Percentiles rank a stretch among this genome's conserved stretches.
Evolutionary conservation across 2,329 filamentous ascomycete genomes (phyloP).

Genomic region (Hymenotorrendiella dingleyae): DNA sequence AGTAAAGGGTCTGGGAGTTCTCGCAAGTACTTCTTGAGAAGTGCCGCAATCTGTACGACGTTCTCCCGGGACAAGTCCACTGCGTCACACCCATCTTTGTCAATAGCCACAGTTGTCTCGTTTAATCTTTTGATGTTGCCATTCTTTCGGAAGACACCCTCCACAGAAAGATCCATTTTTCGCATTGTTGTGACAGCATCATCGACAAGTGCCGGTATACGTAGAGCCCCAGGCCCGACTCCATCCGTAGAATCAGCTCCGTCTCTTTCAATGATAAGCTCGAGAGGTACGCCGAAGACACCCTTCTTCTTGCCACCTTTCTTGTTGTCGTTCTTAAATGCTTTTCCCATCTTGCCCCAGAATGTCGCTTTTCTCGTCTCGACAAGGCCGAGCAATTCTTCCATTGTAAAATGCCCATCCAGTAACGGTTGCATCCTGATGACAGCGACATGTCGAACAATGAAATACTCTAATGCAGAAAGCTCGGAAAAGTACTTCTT

Average conservation of each 20-base stretch:
- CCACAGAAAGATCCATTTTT: constrained; percentile 98
- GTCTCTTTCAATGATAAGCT: constrained; percentile 84
- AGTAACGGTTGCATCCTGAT: constrained; percentile 91
- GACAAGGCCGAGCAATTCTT: constrained; percentile 87
- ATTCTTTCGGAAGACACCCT: constrained; percentile 98
- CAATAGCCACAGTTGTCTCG: constrained; percentile 79
- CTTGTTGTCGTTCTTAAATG: constrained; percentile 79
- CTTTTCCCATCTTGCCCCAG: constrained; percentile 97
- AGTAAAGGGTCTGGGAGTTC: constrained; percentile 91
- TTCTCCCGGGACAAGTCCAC: constrained; percentile 84
- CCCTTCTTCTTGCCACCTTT: constrained; percentile 85
- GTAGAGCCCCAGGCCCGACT: constrained; percentile 83
- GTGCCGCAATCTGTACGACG: constrained; percentile 86
- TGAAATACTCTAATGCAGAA: constrained; percentile 93
- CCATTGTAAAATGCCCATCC: constrained; percentile 84
- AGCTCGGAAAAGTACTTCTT: constrained; percentile 95
- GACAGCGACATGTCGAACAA: constrained; percentile 90
- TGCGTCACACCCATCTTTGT: constrained; percentile 76
- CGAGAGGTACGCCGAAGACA: constrained; percentile 84
- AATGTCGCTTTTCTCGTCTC: constrained; percentile 91
- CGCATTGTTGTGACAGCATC: constrained; percentile 92
- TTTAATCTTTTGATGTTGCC: constrained; percentile 94
- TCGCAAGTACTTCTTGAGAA: constrained; percentile 91
- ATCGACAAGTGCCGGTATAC: constrained; percentile 91
- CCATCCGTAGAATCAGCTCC: constrained; percentile 97